Evolutionary conservation across 2,329 filamentous ascomycete genomes (phyloP).

Genomic region (Pseudocercospora ulei): DNA sequence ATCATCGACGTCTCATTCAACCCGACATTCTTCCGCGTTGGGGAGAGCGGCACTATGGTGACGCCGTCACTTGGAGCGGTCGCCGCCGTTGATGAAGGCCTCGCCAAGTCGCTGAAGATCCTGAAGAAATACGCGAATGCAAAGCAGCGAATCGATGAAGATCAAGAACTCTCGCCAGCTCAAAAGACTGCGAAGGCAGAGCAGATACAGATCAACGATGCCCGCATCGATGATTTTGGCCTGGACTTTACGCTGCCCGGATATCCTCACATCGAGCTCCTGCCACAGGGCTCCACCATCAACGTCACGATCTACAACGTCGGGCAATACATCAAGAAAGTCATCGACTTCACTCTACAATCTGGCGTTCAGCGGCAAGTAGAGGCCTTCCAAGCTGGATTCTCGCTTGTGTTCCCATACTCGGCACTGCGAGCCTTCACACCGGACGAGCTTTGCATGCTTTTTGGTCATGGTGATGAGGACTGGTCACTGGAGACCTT

Average conservation of each 20-base stretch:
- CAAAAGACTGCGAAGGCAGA: conserved; percentile 64
- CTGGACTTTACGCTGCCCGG: conserved; percentile 93
- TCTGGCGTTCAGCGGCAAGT: conserved; percentile 78
- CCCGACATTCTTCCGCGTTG: conserved; percentile 92
- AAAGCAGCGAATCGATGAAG: conserved; percentile 72
- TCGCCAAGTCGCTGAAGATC: conserved; percentile 75
- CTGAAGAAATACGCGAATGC: conserved; percentile 77
- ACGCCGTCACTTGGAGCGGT: conserved; percentile 80
- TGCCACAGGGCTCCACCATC: conserved; percentile 62
- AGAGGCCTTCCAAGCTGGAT: conserved; percentile 80
- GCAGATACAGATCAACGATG: conserved; percentile 63
- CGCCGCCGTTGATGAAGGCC: conserved; percentile 73
- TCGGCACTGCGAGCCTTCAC: conserved; percentile 87
- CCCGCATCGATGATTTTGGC: conserved; percentile 72
- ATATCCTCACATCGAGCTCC: conserved; percentile 74
- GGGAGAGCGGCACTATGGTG: conserved; percentile 57
- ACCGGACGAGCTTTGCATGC: conserved; percentile 83
- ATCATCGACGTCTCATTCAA: conserved; percentile 98
- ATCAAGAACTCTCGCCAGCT: conserved; percentile 53
- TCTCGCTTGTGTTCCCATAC: conserved; percentile 94
- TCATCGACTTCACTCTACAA: conserved; percentile 86
- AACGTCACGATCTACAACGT: conserved; percentile 84
- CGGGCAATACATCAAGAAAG: conserved; percentile 74
- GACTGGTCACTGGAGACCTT: conserved; percentile 97
- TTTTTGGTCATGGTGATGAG: conserved; percentile 86